These are phyloP conservation scores for Trichophyton schoenleinii DNA, from an alignment of 2,329 filamentous ascomycete genomes.

Conservation along the genomic window DNA sequence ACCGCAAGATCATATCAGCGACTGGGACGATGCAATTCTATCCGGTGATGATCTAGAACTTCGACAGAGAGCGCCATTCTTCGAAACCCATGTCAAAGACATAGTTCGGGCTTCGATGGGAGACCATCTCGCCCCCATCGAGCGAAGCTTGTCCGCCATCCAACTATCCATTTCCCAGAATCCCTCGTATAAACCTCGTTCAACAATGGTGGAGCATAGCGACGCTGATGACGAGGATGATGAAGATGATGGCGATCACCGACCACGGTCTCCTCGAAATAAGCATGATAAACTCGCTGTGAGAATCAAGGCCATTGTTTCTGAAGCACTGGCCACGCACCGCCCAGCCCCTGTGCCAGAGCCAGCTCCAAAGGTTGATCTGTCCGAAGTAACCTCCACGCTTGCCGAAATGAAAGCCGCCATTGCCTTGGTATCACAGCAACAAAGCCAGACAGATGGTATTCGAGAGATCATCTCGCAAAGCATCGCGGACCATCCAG, in stretches of 20 bases:
- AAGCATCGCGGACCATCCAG: slow-evolving; percentile 47
- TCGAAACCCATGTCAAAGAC: slow-evolving; percentile 79
- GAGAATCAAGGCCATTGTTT: slow-evolving; percentile 57
- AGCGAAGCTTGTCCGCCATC: slow-evolving; percentile 64
- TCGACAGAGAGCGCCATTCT: slow-evolving; percentile 69
- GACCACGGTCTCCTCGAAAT: slow-evolving; percentile 59
- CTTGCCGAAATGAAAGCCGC: slow-evolving; percentile 20
- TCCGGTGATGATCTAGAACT: slow-evolving; percentile 76
- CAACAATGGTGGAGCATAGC: slow-evolving; percentile 59
- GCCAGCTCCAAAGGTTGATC: slow-evolving; percentile 21
- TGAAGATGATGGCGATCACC: slow-evolving; percentile 41
- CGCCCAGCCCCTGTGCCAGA: slow-evolving; percentile 16
- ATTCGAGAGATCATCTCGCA: slow-evolving; percentile 53
- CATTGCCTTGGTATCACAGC: slow-evolving; percentile 14
- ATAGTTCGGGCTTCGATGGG: slow-evolving; percentile 68
- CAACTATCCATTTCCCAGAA: slow-evolving; percentile 52
- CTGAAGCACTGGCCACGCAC: slow-evolving; percentile 51
- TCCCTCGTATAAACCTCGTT: slow-evolving; percentile 49
- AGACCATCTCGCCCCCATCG: slow-evolving; percentile 64
- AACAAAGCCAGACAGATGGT: slow-evolving; percentile 35
- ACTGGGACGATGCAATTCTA: slow-evolving; percentile 82
- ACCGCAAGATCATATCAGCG: slow-evolving; percentile 56
- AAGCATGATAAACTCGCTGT: slow-evolving; percentile 63
- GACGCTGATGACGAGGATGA: slow-evolving; percentile 90
- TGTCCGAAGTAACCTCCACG: slow-evolving; percentile 28